Evolutionary conservation across 2,329 filamentous ascomycete species (phyloP).

Genomic region (Epichloe sp.): DNA sequence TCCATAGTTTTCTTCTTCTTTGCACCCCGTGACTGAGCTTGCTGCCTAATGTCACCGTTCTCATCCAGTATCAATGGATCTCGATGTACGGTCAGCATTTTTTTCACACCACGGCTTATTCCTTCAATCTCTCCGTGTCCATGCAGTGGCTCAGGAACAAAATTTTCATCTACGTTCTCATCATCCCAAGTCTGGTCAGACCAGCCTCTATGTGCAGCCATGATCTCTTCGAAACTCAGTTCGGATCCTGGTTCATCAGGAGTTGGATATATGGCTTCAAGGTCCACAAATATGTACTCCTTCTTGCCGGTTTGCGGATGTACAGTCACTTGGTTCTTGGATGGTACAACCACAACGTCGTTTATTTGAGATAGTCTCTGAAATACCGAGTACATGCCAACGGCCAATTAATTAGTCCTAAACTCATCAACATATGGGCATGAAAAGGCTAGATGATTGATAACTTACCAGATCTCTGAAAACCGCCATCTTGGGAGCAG

Average conservation of each 20-base stretch:
- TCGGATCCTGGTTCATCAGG: constrained; percentile 59
- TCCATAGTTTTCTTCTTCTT: constrained; percentile 74
- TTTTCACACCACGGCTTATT: constrained; percentile 16
- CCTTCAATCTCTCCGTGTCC: constrained; percentile 19
- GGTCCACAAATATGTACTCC: constrained; percentile 77
- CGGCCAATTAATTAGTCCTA: constrained; percentile 79
- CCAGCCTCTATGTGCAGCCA: constrained; percentile 64
- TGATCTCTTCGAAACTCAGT: constrained; percentile 82
- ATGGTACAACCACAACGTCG: constrained; percentile 56
- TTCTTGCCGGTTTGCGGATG: constrained; percentile 73
- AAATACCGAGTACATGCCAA: constrained; percentile 28
- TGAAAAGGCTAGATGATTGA: constrained; percentile 18
- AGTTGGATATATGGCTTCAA: constrained; percentile 75
- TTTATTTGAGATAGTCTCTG: constrained; percentile 50
- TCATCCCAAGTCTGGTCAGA: constrained; percentile 44
- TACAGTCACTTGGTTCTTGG: constrained; percentile 62
- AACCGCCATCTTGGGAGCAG: constrained; percentile 66
- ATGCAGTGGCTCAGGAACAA: constrained; percentile 15
- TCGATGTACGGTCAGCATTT: constrained; percentile 30
- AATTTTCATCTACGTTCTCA: constrained; percentile 22
- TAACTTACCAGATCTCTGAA: constrained; percentile 83
- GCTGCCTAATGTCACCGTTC: constrained; percentile 39
- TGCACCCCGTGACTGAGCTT: constrained; percentile 30
- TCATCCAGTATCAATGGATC: constrained; percentile 40
- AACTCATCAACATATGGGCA: constrained; percentile 68